A percentile compares a stretch with the other conserved stretches of the same genome.
These are phyloP conservation scores for Drechslerella dactyloides DNA, from an alignment of 2,329 filamentous ascomycete genomes.

Conservation along the genomic window DNA sequence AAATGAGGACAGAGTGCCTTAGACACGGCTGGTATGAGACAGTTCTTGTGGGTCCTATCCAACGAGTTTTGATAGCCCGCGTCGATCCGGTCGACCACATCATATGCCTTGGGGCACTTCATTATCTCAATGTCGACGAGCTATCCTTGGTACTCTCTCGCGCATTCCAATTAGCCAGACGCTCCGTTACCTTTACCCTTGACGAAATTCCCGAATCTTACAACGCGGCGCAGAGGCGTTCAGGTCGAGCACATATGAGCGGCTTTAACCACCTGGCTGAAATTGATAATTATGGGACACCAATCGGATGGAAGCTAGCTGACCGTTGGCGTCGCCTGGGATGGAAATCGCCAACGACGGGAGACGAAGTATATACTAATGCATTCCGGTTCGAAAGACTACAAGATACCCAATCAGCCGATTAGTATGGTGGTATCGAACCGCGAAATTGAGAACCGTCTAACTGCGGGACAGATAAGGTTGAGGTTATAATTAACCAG, in stretches of 20 bases:
- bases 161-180: not conserved
- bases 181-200: slow-evolving; percentile 10
- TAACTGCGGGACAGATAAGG: too few species aligned
- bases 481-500: too few species aligned
- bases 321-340: slow-evolving; percentile 10
- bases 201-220: slow-evolving; percentile 15
- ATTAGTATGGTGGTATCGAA: too few species aligned
- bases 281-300: slow-evolving; percentile 1
- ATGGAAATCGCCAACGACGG: slow-evolving; percentile 7
- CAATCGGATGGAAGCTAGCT: slow-evolving; percentile 5
- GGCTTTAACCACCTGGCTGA: slow-evolving; percentile 12
- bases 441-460: too few species aligned
- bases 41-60: slow-evolving; percentile 6
- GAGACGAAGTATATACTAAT: slow-evolving; percentile 4
- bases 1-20: slow-evolving; percentile 8
- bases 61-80: not conserved
- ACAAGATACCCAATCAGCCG: too few species aligned
- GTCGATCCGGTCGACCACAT: slow-evolving; percentile 1
- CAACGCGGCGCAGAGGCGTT: not conserved
- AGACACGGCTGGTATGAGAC: not conserved
- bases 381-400: slow-evolving; percentile 9
- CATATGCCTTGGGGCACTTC: slow-evolving; percentile 9
- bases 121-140: slow-evolving; percentile 5
- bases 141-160: slow-evolving; percentile 4
- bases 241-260: not conserved